These are phyloP conservation scores for Hemileccinum impolitum DNA, from an alignment of 768 basidiomycete genomes.

Conservation along the genomic window DNA sequence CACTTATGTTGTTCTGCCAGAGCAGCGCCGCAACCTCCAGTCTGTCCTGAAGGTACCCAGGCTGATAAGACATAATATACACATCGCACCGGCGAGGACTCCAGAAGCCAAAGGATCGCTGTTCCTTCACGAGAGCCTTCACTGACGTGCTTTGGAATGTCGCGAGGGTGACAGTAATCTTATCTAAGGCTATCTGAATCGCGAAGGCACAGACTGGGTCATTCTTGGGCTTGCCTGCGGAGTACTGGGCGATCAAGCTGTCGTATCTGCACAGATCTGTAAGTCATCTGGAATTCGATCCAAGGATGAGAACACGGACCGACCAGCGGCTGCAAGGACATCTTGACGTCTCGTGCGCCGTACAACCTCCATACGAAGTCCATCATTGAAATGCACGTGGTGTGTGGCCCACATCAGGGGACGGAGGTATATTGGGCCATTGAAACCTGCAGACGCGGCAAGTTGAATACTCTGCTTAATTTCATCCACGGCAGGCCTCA, in stretches of 20 bases:
- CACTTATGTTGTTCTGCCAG: slow-evolving; percentile 81
- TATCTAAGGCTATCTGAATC: slow-evolving; percentile 75
- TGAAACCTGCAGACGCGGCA: slow-evolving; percentile 59
- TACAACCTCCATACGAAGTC: slow-evolving; percentile 73
- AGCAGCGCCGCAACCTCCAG: slow-evolving; percentile 73
- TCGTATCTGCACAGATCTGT: slow-evolving; percentile 55
- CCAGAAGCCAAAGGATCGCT: slow-evolving; percentile 84
- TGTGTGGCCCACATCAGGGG: slow-evolving; percentile 73
- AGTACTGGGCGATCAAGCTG: slow-evolving; percentile 58
- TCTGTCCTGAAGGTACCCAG: slow-evolving; percentile 72
- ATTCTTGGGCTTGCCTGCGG: slow-evolving; percentile 49
- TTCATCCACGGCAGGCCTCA: slow-evolving; percentile 55
- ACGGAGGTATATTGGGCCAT: slow-evolving; percentile 59
- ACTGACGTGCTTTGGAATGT: slow-evolving; percentile 65
- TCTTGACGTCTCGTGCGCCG: slow-evolving; percentile 63
- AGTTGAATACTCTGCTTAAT: slow-evolving; percentile 60
- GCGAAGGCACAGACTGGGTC: slow-evolving; percentile 66
- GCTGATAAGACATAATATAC: slow-evolving; percentile 75
- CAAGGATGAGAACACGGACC: slow-evolving; percentile 40
- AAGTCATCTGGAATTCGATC: neutral
- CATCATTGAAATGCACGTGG: slow-evolving; percentile 64
- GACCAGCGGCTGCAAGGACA: slow-evolving; percentile 76
- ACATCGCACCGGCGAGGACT: slow-evolving; percentile 88
- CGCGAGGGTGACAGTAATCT: slow-evolving; percentile 67
- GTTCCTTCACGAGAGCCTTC: slow-evolving; percentile 69